A percentile compares a stretch with the other conserved stretches of the same genome.
Evolutionary conservation across 257 asterid genomes (phyloP).

Genomic region (Plantago elongata): DNA sequence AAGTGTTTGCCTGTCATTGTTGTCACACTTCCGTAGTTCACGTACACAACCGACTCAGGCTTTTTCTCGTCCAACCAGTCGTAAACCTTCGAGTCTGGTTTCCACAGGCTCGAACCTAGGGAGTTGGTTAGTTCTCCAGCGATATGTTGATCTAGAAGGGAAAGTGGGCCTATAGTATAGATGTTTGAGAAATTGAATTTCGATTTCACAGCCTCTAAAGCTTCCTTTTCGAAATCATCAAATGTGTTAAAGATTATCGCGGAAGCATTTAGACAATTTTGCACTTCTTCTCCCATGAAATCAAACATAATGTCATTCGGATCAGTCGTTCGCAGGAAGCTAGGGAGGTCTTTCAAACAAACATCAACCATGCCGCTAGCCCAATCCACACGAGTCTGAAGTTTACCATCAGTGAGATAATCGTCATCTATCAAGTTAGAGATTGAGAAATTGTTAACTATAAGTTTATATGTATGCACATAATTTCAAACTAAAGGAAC

Average conservation of each 20-base stretch:
- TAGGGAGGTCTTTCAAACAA: slow-evolving; percentile 5
- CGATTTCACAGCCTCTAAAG: not conserved
- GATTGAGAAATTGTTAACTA: too few relatives aligned
- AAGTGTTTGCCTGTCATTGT: slow-evolving; percentile 4
- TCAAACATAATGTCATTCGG: slow-evolving; percentile 9
- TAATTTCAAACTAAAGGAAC: too few relatives aligned
- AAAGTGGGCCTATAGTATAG: slow-evolving; percentile 1
- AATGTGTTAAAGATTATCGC: slow-evolving; percentile 4
- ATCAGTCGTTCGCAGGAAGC: slow-evolving; percentile 1
- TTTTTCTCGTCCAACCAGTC: slow-evolving; percentile 5
- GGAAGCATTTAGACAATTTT: not conserved
- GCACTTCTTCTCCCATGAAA: not conserved
- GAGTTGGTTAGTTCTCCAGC: not conserved
- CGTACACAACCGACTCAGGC: slow-evolving; percentile 5
- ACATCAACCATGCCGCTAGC: not conserved
- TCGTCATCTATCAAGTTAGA: not conserved
- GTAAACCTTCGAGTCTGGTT: not conserved
- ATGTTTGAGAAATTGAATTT: slow-evolving; percentile 8
- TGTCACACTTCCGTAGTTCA: slow-evolving; percentile 6
- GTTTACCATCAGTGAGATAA: slow-evolving; percentile 7
- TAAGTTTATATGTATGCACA: too few relatives aligned
- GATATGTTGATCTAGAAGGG: not conserved
- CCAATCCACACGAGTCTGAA: slow-evolving; percentile 4
- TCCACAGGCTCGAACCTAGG: slow-evolving; percentile 5
- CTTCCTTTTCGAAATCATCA: slow-evolving; percentile 3